A percentile compares a stretch with the other conserved stretches of the same genome.
Evolutionary conservation across 2,329 filamentous ascomycete species (phyloP).

Genomic region (Ophiostoma pallidulum): DNA sequence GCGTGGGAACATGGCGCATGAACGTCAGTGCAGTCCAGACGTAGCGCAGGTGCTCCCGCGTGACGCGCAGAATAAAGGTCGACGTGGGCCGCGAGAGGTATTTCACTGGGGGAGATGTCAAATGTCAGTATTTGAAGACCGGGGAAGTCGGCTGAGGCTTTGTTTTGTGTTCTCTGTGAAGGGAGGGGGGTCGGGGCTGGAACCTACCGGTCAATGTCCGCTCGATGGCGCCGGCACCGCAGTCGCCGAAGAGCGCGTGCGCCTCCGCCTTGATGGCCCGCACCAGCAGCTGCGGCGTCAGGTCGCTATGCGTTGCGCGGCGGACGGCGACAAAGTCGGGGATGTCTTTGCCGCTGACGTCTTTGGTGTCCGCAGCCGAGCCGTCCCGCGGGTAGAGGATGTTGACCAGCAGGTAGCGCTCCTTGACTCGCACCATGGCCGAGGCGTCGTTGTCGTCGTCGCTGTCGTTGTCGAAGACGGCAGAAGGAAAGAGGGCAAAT

Average conservation of each 20-base stretch:
- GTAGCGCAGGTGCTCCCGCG: slow-evolving; percentile 72
- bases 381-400: slow-evolving; percentile 68
- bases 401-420: slow-evolving; percentile 90
- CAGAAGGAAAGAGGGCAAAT: not conserved
- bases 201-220: slow-evolving; percentile 56
- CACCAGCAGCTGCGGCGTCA: slow-evolving; percentile 57
- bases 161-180: no score
- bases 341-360: slow-evolving; percentile 19
- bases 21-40: slow-evolving; percentile 86
- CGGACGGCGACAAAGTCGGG: slow-evolving; percentile 64
- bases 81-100: slow-evolving; percentile 89
- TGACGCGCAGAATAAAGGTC: slow-evolving; percentile 81
- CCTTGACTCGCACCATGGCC: slow-evolving; percentile 87
- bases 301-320: slow-evolving; percentile 62
- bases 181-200: no score
- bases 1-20: slow-evolving; percentile 58
- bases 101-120: slow-evolving; percentile 69
- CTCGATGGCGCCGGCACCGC: slow-evolving; percentile 66
- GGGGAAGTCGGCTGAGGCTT: not conserved
- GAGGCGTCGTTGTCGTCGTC: not conserved
- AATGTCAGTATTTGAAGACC: not conserved
- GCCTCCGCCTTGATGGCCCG: slow-evolving; percentile 64
- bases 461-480: not conserved
- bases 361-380: slow-evolving; percentile 25
- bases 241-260: slow-evolving; percentile 73